Conservation (phyloP, 2,329 filamentous ascomycete genomes). For the Alternaria triticina region DNA sequence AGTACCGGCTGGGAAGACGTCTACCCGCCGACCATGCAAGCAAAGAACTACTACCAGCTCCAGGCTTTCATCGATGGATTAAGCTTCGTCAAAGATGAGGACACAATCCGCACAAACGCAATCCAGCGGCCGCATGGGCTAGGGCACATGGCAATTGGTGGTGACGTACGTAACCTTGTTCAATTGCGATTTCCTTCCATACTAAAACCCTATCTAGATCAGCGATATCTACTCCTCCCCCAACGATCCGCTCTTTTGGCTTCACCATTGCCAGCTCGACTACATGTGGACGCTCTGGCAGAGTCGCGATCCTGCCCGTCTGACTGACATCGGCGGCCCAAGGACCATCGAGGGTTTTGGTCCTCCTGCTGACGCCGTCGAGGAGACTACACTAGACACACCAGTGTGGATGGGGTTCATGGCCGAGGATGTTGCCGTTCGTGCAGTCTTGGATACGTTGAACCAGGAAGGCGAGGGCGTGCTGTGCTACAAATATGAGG, state of each 20-base stretch:
- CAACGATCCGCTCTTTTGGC: background rate
- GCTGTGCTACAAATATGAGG: background rate
- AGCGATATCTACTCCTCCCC: background rate
- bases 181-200: background rate
- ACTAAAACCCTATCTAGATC: background rate
- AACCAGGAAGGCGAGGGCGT: background rate
- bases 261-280: background rate
- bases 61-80: background rate
- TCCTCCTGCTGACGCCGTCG: background rate
- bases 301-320: background rate
- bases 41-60: background rate
- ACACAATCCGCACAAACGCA: background rate
- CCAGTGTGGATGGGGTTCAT: background rate
- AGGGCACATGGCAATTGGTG: background rate
- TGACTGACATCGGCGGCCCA: background rate
- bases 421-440: background rate
- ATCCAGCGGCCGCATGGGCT: background rate
- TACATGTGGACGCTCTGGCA: constrained; percentile 1
- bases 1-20: background rate
- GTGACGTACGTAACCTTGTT: background rate
- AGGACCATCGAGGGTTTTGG: background rate
- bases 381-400: background rate
- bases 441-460: background rate
- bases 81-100: background rate
- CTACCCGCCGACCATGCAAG: background rate